Percentiles rank a stretch among this genome's conserved stretches.
These are phyloP conservation scores for Cinnamomum chago DNA, from an alignment of 164 flowering plant genomes.

Conservation along the genomic window DNA sequence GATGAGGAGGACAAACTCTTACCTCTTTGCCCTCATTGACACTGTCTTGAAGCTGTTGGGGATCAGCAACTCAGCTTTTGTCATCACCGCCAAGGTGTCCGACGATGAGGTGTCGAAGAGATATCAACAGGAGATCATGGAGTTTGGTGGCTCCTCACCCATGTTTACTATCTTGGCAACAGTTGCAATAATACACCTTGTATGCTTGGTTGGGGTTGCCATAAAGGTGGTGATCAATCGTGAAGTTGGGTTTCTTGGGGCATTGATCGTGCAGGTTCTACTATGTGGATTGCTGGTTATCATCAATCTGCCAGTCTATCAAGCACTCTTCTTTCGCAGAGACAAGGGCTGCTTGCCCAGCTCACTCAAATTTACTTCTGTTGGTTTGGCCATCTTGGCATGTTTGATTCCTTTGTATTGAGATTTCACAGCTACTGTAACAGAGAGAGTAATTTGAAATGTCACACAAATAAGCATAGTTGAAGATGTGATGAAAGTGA, in stretches of 20 bases:
- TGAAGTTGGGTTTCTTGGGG: conserved; percentile 9
- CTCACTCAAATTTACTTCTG: conserved; percentile 15
- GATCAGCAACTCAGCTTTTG: conserved; percentile 14
- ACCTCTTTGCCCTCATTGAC: conserved; percentile 19
- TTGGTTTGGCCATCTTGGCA: conserved; percentile 12
- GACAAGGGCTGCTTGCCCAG: conserved; percentile 26
- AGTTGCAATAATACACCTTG: conserved; percentile 22
- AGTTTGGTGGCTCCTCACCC: conserved; percentile 28
- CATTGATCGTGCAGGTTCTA: conserved; percentile 17
- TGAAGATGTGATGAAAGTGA: too few species aligned
- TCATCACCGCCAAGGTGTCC: conserved; percentile 23
- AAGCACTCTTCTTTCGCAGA: conserved; percentile 26
- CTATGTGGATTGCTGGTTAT: conserved; percentile 19
- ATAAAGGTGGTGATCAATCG: conserved; percentile 9
- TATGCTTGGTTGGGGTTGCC: conserved; percentile 10
- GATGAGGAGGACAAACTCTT: conserved; percentile 20
- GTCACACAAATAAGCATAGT: too few species aligned
- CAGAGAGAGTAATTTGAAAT: too few species aligned
- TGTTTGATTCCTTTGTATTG: conserved; percentile 7
- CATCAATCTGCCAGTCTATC: conserved; percentile 24
- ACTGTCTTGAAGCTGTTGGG: conserved; percentile 18
- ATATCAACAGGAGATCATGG: conserved; percentile 27
- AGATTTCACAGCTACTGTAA: neutral
- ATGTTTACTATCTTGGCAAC: conserved; percentile 28
- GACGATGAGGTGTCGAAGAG: conserved; percentile 23